phyloP scores from a whole-genome alignment of 2,329 filamentous ascomycete genomes.

The Diaporthe amygdali region DNA sequence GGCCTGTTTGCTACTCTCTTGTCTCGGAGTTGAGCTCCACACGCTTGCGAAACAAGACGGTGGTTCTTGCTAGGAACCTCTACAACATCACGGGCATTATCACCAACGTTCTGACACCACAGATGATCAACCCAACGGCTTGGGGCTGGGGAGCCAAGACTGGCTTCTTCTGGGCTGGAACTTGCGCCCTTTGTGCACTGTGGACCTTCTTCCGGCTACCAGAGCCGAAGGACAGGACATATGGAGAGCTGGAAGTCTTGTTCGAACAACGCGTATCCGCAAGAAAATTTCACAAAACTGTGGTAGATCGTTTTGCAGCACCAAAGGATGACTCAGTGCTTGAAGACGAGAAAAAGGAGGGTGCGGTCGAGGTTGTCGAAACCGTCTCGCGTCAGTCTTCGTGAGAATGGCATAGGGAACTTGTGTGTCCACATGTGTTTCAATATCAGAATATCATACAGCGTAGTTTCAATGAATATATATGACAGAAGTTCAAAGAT shows the following conservation, averaged over 20 bases:
- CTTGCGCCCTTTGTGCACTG: slow-evolving; percentile 48
- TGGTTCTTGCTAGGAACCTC: slow-evolving; percentile 47
- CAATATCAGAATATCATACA: background rate
- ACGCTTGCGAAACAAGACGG: slow-evolving; percentile 51
- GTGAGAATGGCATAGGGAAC: background rate
- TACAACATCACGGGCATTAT: slow-evolving; percentile 56
- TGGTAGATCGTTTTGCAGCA: slow-evolving; percentile 27
- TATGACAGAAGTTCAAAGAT: background rate
- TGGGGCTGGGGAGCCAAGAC: slow-evolving; percentile 54
- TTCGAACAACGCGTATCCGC: slow-evolving; percentile 52
- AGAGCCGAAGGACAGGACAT: slow-evolving; percentile 59
- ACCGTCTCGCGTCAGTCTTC: slow-evolving; percentile 1
- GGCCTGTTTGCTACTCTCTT: slow-evolving; percentile 50
- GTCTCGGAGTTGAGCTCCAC: slow-evolving; percentile 50
- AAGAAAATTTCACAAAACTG: slow-evolving; percentile 43
- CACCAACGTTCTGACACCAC: slow-evolving; percentile 50
- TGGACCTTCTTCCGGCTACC: slow-evolving; percentile 60
- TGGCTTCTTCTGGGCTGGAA: slow-evolving; percentile 51
- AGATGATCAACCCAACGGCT: slow-evolving; percentile 51
- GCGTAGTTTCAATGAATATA: background rate
- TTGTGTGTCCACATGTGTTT: background rate
- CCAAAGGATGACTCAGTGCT: background rate
- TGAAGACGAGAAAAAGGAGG: slow-evolving; percentile 5
- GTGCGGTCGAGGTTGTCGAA: background rate
- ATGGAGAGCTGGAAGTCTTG: slow-evolving; percentile 60